Evolutionary conservation across 192 early-diverging fungal genomes (phyloP), one percentile per base, ranked within the genome.

Genomic region (Coemansia javaensis): DNA sequence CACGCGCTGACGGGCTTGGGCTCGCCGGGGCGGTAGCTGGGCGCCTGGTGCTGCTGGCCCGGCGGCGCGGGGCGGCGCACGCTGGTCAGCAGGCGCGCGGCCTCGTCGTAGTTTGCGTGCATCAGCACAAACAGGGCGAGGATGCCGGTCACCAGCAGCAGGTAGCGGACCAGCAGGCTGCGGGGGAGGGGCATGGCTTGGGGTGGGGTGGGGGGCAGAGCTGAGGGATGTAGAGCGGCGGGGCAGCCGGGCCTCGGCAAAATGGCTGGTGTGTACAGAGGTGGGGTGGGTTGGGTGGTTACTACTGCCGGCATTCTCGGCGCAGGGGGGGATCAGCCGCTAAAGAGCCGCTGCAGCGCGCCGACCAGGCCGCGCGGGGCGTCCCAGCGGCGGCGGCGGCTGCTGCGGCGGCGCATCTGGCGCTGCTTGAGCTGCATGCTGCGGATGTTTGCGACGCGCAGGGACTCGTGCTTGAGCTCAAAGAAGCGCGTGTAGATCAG

Each of bases 1-100:
- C 70, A 78, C 20, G 81, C 85, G 16, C 83, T 84, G 32, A 56
- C 65, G 27, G 57, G 65, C 47, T 60, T 57, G 20, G 59, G 48
- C 13, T 47, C 59, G 8, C 51, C 52, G 7, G 71, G 64, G 11
- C 36, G 39, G 44, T 73, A 73, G 58, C 67, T 63, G 24, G 61
- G 39, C 17, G 21, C n/a, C 14, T 48, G 30, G 2, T 31, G 42
- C n/a, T n/a, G n/a, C n/a, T n/a, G n/a, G n/a, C n/a, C n/a, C 2
- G 17, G 15, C 23, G n/a, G 25, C 13, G n/a, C 22, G 7, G 14
- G 28, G 4, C 27, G 15, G 14, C 36, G 27, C 42, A 45, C 23
- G 47, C 33, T 44, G 46, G 32, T 24, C 11, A 67, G 39, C 24
- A 56, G 58, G 2, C 37, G 41, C 9, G 47, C 37, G 10, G 64